Evolutionary conservation across 2,329 filamentous ascomycete species (phyloP), one percentile per base, ranked within the genome.

Genomic region (Didymella sp.): DNA sequence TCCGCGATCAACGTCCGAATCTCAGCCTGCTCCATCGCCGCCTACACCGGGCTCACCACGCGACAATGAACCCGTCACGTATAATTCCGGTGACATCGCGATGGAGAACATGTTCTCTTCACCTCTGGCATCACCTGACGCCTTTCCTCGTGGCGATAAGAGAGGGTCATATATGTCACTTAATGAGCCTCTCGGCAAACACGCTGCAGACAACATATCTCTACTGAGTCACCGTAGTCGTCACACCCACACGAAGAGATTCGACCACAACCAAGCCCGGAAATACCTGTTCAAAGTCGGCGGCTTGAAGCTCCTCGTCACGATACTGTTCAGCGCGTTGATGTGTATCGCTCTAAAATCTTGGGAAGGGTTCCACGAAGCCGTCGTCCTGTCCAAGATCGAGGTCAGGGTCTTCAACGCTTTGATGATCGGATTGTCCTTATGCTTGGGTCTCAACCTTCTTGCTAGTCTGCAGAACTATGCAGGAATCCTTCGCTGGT

Each of bases 391-490:
- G 15, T 67, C 62, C 30, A 74, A 69, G 25, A 61, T 38, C 0
- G 63, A 72, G 17, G 63, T 73, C 9, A 61, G 69, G 43, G 42
- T 71, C 19, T 76, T 76, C 68, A 75, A 75, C 51, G 62, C 72
- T 3, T 44, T 76, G 17, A 71, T 72, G 53, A 62, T 75, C 6
- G 73, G 69, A 1, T 55, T 76, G 1, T 75, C 73, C 6, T 62
- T 76, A 0, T 73, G 69, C 22, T 61, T 76, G 11, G 73, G 73
- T 62, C 56, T 76, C 28, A 75, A 76, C 37, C 62, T 76, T 2
- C 60, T 74, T 6, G 68, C 69, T 0, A 73, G 70, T 5, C 60
- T 76, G 17, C 73, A 74, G 41, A 62, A 70, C 35, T 75, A 75
- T 35, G 73, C 72, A 1, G 63, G 66, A 8, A 69, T 71, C 43